Percentiles rank a stretch among this genome's conserved stretches.
phyloP scores from a whole-genome alignment of 371 early-diverging fungal genomes.

The Rhizopus delemar region DNA sequence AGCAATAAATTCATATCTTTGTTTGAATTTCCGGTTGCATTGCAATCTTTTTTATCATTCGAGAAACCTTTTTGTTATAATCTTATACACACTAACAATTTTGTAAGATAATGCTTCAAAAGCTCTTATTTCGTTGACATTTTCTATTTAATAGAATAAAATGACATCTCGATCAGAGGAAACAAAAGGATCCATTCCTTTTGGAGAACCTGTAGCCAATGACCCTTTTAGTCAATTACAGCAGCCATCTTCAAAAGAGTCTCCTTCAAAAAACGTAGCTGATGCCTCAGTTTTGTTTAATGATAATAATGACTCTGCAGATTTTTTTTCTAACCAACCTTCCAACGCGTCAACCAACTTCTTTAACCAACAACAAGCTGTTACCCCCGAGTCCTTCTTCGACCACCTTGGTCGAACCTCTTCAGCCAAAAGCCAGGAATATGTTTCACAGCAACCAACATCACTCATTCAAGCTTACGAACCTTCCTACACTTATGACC shows the following conservation, averaged over 20 bases:
- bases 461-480: constrained; percentile 15
- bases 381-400: constrained; percentile 11
- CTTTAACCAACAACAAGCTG: constrained; percentile 23
- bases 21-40: constrained; percentile 1
- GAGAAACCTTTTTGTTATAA: not conserved
- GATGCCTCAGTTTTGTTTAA: constrained; percentile 40
- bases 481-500: constrained; percentile 1
- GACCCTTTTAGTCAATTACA: constrained; percentile 22
- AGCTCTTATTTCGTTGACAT: too few relatives aligned
- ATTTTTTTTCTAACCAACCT: constrained; percentile 17
- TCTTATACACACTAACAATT: not conserved
- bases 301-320: constrained; percentile 10
- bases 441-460: not conserved
- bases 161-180: constrained; percentile 26
- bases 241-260: not conserved
- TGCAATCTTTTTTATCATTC: not conserved
- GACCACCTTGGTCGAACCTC: constrained; percentile 9
- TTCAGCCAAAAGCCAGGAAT: not conserved
- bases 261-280: constrained; percentile 8
- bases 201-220: constrained; percentile 15
- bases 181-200: constrained; percentile 18
- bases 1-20: not conserved
- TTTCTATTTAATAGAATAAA: not conserved
- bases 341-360: constrained; percentile 22
- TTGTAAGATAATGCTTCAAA: too few relatives aligned